These are phyloP conservation scores for Podospora pseudocomata DNA, from an alignment of 495 filamentous ascomycete genomes.

Conservation along the genomic window DNA sequence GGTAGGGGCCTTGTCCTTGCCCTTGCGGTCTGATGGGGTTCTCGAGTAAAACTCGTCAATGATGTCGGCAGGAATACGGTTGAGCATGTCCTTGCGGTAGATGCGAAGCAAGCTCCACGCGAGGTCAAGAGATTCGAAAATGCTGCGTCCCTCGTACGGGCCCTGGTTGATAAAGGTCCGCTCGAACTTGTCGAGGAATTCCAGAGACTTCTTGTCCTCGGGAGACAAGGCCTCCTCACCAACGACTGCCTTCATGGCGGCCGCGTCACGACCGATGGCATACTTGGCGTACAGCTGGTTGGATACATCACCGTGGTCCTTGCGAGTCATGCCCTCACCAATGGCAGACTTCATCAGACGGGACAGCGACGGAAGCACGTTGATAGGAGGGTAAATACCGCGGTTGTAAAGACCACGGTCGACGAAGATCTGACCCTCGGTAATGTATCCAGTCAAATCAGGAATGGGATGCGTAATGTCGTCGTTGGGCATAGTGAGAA, in stretches of 20 bases:
- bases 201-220: slow-evolving; percentile 95
- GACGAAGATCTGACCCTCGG: slow-evolving; percentile 96
- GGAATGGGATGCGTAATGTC: slow-evolving; percentile 99
- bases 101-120: slow-evolving; percentile 95
- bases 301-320: slow-evolving; percentile 96
- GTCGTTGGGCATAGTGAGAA: slow-evolving; percentile 99
- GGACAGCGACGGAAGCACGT: slow-evolving; percentile 95
- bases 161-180: slow-evolving; percentile 86
- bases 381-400: slow-evolving; percentile 97
- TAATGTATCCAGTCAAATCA: slow-evolving; percentile 98
- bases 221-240: slow-evolving; percentile 93
- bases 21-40: slow-evolving; percentile 45
- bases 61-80: slow-evolving; percentile 91
- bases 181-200: slow-evolving; percentile 99
- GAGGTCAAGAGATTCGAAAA: slow-evolving; percentile 88
- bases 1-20: slow-evolving; percentile 55
- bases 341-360: slow-evolving; percentile 99
- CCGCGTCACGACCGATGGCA: slow-evolving; percentile 96
- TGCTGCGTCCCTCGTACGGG: slow-evolving; percentile 83
- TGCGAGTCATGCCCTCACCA: slow-evolving; percentile 89
- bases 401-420: slow-evolving; percentile 94
- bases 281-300: slow-evolving; percentile 99
- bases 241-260: slow-evolving; percentile 98
- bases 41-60: slow-evolving; percentile 90
- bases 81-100: slow-evolving; percentile 95